phyloP scores from a whole-genome alignment of 176 grass and related monocot species.

The Chloris gayana region DNA sequence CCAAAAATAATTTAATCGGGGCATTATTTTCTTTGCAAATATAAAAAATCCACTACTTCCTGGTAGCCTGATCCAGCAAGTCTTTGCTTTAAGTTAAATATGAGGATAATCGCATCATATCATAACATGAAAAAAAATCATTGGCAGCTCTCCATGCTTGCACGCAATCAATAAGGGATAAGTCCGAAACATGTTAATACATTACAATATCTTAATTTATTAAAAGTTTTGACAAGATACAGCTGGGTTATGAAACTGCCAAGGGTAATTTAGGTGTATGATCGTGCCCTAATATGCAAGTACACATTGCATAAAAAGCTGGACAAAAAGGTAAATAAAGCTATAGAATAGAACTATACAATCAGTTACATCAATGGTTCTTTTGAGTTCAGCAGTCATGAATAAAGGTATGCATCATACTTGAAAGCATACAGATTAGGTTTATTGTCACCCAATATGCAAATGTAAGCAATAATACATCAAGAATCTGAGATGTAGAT shows the following conservation, averaged over 20 bases:
- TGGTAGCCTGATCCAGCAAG: background rate
- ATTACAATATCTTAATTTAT: background rate
- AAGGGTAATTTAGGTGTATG: background rate
- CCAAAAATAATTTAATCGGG: background rate
- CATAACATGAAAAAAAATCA: background rate
- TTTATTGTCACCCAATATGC: background rate
- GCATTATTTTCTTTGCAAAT: conserved; percentile 18
- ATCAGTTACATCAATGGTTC: background rate
- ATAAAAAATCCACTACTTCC: conserved; percentile 5
- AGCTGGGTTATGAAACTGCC: background rate
- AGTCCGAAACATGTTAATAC: background rate
- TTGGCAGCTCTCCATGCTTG: background rate
- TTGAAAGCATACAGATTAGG: background rate
- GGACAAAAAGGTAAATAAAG: background rate
- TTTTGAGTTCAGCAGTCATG: background rate
- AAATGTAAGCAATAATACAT: background rate
- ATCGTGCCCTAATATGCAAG: background rate
- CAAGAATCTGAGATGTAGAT: background rate
- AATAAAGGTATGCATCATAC: background rate
- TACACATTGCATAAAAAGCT: background rate
- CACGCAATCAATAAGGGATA: background rate
- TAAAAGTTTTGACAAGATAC: background rate
- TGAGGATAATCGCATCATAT: background rate
- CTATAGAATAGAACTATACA: background rate
- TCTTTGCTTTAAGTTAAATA: conserved; percentile 19